Evolutionary conservation across 345 rosid genomes (phyloP).

Genomic region (Brassica rapa): DNA sequence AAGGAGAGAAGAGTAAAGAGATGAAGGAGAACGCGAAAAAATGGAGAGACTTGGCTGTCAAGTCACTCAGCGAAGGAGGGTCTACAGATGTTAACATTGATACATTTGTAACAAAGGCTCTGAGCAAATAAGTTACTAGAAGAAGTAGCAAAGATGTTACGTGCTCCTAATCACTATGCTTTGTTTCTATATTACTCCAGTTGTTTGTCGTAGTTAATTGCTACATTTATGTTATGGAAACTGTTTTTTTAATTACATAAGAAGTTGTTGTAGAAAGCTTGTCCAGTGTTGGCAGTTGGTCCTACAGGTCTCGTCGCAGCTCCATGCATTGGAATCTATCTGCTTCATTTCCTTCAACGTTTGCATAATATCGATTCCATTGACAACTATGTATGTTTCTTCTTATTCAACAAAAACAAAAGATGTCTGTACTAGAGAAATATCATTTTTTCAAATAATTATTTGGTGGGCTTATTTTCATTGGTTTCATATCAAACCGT

Average conservation of each 20-base stretch:
- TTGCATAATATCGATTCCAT: not conserved
- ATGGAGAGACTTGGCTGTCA: slow-evolving; percentile 52
- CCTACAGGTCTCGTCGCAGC: not conserved
- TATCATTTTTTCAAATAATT: not conserved
- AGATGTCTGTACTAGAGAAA: not conserved
- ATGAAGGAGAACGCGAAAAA: slow-evolving; percentile 44
- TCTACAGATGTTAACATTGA: slow-evolving; percentile 53
- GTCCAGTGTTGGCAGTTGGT: not conserved
- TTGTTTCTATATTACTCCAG: not conserved
- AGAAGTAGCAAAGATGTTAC: not conserved
- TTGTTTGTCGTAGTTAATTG: too few relatives aligned
- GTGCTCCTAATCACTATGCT: not conserved
- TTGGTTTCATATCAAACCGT: not conserved
- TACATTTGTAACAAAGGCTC: slow-evolving; percentile 35
- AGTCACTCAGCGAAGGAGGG: slow-evolving; percentile 55
- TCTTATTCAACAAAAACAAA: not conserved
- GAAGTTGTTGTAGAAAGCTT: not conserved
- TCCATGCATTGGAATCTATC: not conserved
- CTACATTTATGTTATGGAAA: too few relatives aligned
- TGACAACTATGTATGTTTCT: slow-evolving; percentile 3
- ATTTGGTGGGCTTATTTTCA: not conserved
- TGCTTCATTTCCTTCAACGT: not conserved
- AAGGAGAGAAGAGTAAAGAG: slow-evolving; percentile 45
- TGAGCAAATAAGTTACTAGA: slow-evolving; percentile 4
- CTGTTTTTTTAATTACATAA: too few relatives aligned